These are phyloP conservation scores for Paulownia fortunei DNA, from an alignment of 257 asterid species.

Conservation along the genomic window DNA sequence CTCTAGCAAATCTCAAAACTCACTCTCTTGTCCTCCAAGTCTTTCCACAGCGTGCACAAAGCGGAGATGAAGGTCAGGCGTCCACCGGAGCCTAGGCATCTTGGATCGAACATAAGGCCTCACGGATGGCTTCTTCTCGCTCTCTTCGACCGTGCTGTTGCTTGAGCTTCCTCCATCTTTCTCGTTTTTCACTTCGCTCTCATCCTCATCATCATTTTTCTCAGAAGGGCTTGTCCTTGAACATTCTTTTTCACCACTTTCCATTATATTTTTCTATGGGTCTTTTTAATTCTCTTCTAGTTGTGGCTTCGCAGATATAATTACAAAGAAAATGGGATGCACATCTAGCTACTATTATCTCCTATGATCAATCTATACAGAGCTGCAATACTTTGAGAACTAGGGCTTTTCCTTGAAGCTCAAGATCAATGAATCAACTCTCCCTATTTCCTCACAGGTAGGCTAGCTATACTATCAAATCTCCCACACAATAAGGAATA, in stretches of 20 bases:
- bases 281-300: too few species aligned
- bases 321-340: constrained; percentile 20
- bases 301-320: too few species aligned
- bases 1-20: constrained; percentile 27
- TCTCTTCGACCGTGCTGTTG: constrained; percentile 76
- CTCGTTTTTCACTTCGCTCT: constrained; percentile 35
- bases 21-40: constrained; percentile 93
- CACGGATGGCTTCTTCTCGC: constrained; percentile 62
- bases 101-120: constrained; percentile 89
- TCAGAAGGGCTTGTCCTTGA: constrained; percentile 40
- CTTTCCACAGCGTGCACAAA: constrained; percentile 77
- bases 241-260: constrained; percentile 54
- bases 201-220: constrained; percentile 51
- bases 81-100: constrained; percentile 90
- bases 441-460: too few species aligned
- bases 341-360: too few species aligned
- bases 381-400: too few species aligned
- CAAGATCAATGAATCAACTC: too few species aligned
- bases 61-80: constrained; percentile 83
- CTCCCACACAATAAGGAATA: constrained; percentile 6
- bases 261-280: constrained; percentile 36
- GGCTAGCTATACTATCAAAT: too few species aligned
- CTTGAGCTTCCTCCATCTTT: constrained; percentile 84
- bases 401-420: too few species aligned
- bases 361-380: too few species aligned